These are phyloP conservation scores for Grosmannia clavigera DNA, from an alignment of 2,329 filamentous ascomycete genomes.

Conservation along the genomic window DNA sequence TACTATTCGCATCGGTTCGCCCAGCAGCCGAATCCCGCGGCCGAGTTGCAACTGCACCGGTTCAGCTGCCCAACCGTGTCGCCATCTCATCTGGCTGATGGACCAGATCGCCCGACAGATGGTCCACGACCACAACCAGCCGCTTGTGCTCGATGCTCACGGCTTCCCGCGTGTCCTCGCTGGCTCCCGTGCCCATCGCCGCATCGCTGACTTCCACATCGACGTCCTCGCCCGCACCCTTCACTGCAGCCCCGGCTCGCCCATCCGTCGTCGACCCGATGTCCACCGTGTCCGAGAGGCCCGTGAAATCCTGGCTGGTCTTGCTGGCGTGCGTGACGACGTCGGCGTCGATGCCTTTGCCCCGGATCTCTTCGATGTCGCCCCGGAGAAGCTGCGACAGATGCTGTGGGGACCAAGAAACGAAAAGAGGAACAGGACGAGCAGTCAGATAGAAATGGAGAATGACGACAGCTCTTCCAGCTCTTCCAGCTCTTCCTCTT, in stretches of 20 bases:
- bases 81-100: constrained; percentile 41
- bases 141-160: constrained; percentile 20
- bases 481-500: too few species aligned
- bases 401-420: constrained; percentile 4
- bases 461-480: constrained; percentile 14
- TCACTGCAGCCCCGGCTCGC: constrained; percentile 31
- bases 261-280: constrained; percentile 17
- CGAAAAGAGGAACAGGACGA: neutral
- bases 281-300: constrained; percentile 33
- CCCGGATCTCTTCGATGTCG: constrained; percentile 29
- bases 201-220: constrained; percentile 38
- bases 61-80: constrained; percentile 24
- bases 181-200: constrained; percentile 20
- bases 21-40: constrained; percentile 24
- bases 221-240: constrained; percentile 38
- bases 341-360: constrained; percentile 28
- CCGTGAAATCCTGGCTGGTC: constrained; percentile 36
- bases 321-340: constrained; percentile 26
- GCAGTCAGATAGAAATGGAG: constrained; percentile 16
- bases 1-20: constrained; percentile 35
- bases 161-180: constrained; percentile 15
- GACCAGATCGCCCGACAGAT: constrained; percentile 39
- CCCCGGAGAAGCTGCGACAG: constrained; percentile 4
- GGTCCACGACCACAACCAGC: constrained; percentile 26
- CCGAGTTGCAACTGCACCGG: constrained; percentile 35